A percentile compares a stretch with the other conserved stretches of the same genome.
phyloP scores from a whole-genome alignment of 2,329 filamentous ascomycete species.

The Penicillium sp. region DNA sequence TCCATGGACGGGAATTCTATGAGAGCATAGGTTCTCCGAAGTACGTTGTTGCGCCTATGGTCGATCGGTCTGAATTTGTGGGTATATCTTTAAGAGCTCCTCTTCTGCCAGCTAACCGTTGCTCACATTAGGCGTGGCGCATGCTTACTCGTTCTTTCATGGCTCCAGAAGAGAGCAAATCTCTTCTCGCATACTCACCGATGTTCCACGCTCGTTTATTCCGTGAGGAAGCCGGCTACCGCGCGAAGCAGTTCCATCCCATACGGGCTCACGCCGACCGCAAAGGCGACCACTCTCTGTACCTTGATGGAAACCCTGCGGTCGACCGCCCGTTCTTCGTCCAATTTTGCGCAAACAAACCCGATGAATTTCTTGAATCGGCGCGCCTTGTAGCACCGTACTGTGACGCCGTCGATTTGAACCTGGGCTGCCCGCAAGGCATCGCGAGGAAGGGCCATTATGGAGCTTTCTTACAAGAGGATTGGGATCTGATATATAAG shows the following conservation, averaged over 20 bases:
- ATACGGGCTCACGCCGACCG: constrained; percentile 44
- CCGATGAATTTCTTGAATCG: constrained; percentile 60
- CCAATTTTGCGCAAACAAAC: constrained; percentile 77
- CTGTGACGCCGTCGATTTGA: constrained; percentile 94
- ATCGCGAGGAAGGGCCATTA: constrained; percentile 92
- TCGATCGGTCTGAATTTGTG: constrained; percentile 97
- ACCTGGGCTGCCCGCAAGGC: constrained; percentile 93
- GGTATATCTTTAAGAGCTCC: constrained; percentile 37
- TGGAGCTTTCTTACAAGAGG: constrained; percentile 92
- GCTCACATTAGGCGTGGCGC: constrained; percentile 77
- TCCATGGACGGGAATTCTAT: constrained; percentile 89
- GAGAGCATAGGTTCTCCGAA: constrained; percentile 92
- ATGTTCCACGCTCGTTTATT: constrained; percentile 97
- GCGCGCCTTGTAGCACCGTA: constrained; percentile 79
- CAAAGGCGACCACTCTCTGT: constrained; percentile 45
- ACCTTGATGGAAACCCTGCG: constrained; percentile 84
- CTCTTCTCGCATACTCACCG: constrained; percentile 85
- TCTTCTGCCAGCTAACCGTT: constrained; percentile 5
- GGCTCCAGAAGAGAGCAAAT: constrained; percentile 64
- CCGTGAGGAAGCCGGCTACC: constrained; percentile 74
- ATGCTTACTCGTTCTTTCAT: constrained; percentile 95
- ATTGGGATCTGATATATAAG: constrained; percentile 80
- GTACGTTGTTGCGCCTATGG: constrained; percentile 93
- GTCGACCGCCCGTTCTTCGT: constrained; percentile 91
- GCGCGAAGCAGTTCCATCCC: constrained; percentile 80